These are phyloP conservation scores for Neoboletus brunneissimus DNA, from an alignment of 768 basidiomycete genomes.

Conservation along the genomic window DNA sequence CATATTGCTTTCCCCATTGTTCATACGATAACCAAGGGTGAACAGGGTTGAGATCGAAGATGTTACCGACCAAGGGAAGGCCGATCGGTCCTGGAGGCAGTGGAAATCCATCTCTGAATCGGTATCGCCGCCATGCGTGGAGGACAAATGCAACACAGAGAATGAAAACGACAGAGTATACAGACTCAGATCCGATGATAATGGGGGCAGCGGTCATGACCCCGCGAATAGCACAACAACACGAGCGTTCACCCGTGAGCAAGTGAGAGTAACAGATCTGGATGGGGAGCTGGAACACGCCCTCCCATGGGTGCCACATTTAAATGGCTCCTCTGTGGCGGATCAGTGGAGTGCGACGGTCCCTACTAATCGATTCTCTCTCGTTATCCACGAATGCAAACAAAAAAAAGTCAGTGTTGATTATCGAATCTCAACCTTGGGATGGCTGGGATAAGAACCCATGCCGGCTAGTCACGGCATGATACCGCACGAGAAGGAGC, in stretches of 20 bases:
- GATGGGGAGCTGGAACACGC: not conserved
- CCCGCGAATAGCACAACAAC: too few relatives aligned
- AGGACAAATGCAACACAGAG: constrained; percentile 6
- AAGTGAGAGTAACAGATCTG: not conserved
- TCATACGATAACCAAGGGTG: constrained; percentile 35
- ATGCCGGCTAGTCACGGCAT: too few relatives aligned
- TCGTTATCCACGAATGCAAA: not conserved
- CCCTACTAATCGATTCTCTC: not conserved
- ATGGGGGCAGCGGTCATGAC: too few relatives aligned
- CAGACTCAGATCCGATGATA: not conserved
- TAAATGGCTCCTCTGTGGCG: not conserved
- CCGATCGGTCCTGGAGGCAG: constrained; percentile 57
- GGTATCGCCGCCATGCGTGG: constrained; percentile 14
- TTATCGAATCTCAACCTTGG: too few relatives aligned
- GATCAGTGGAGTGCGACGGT: not conserved
- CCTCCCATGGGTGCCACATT: not conserved
- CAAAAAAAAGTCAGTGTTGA: not conserved
- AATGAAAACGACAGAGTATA: constrained; percentile 6
- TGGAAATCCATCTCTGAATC: constrained; percentile 20
- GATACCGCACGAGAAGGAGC: too few relatives aligned
- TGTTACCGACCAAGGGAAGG: constrained; percentile 34
- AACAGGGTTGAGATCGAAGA: constrained; percentile 17
- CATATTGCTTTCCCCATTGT: constrained; percentile 33
- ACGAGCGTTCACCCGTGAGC: not conserved
- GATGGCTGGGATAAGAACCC: too few relatives aligned